Conservation (phyloP, 495 filamentous ascomycete genomes). For the Achaetomiella virescens region DNA sequence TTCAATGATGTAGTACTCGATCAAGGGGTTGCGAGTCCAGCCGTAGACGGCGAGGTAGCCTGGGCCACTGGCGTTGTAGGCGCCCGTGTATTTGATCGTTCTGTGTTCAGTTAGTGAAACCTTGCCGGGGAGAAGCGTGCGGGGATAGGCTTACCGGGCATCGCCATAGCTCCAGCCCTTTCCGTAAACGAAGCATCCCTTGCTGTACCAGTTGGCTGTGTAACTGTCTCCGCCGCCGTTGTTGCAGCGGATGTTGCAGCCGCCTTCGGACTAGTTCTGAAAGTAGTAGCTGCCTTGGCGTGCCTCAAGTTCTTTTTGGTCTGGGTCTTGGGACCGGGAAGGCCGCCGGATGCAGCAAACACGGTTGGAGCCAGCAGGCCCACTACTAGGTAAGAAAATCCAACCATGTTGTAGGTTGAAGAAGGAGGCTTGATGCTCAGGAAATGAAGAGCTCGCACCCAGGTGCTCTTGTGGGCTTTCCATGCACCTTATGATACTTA, state of each 20-base stretch:
- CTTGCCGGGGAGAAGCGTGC: background rate
- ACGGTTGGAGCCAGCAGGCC: background rate
- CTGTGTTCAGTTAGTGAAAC: too few relatives aligned
- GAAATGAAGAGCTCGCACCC: background rate
- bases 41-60: slow-evolving; percentile 58
- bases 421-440: background rate
- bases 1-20: slow-evolving; percentile 64
- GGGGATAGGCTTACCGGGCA: slow-evolving; percentile 32
- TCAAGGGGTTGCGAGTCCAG: slow-evolving; percentile 57
- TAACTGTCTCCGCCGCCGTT: slow-evolving; percentile 49
- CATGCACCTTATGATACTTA: too few relatives aligned
- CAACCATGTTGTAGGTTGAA: slow-evolving; percentile 1
- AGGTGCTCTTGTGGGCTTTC: background rate
- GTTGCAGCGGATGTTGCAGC: slow-evolving; percentile 48
- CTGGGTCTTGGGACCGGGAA: slow-evolving; percentile 1
- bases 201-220: slow-evolving; percentile 48
- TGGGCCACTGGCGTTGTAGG: slow-evolving; percentile 52
- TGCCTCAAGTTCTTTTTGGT: slow-evolving; percentile 19
- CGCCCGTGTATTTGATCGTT: slow-evolving; percentile 48
- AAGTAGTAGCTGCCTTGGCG: slow-evolving; percentile 53
- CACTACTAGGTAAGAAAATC: background rate
- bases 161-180: slow-evolving; percentile 55
- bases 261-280: slow-evolving; percentile 56
- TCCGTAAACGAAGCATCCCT: slow-evolving; percentile 54
- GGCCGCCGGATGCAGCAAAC: background rate